Evolutionary conservation across 768 basidiomycete species (phyloP).

Genomic region (Boletus rubescentipes): DNA sequence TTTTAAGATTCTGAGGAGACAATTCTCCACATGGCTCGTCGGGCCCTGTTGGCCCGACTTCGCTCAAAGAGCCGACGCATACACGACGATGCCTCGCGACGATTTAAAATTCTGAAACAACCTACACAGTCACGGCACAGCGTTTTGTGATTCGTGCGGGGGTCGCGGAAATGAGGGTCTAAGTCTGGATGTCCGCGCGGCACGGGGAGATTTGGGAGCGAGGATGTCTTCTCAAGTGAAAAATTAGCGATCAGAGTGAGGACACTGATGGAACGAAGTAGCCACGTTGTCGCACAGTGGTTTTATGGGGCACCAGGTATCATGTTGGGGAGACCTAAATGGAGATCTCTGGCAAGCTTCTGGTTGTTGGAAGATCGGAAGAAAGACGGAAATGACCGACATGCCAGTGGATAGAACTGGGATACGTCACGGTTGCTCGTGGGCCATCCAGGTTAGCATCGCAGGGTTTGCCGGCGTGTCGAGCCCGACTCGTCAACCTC

Average conservation of each 20-base stretch:
- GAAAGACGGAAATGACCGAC: background rate
- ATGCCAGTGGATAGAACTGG: background rate
- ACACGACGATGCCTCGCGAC: background rate
- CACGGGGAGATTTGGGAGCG: background rate
- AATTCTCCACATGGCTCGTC: background rate
- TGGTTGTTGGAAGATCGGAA: background rate
- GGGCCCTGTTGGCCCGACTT: background rate
- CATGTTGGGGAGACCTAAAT: background rate
- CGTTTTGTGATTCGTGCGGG: slow-evolving; percentile 1
- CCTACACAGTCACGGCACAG: background rate
- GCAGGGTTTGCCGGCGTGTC: background rate
- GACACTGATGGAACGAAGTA: background rate
- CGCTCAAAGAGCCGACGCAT: background rate
- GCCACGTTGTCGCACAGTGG: background rate
- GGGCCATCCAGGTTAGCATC: background rate
- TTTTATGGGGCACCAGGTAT: too few species aligned
- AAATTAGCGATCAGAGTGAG: background rate
- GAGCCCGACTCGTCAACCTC: background rate
- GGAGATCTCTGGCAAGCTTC: background rate
- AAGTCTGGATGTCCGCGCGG: background rate
- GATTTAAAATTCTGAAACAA: slow-evolving; percentile 8
- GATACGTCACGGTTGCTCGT: background rate
- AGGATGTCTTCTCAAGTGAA: background rate
- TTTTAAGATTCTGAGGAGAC: background rate
- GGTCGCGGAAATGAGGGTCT: slow-evolving; percentile 1